These are phyloP conservation scores for Solanum rostratum DNA, from an alignment of 257 asterid species.

Conservation along the genomic window DNA sequence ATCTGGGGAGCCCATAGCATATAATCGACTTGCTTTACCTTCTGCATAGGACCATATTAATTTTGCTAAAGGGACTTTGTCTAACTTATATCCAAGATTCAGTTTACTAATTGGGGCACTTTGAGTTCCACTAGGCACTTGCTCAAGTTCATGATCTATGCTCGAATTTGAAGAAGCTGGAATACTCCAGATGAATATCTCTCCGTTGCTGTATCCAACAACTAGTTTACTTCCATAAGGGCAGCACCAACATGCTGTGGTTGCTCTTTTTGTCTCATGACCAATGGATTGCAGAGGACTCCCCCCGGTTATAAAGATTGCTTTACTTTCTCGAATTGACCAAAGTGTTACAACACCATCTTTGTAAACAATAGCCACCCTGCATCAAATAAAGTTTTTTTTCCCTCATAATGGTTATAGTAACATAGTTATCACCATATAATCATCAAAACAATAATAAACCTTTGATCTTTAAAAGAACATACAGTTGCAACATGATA, in stretches of 20 bases:
- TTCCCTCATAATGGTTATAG: not conserved
- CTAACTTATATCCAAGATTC: constrained; percentile 80
- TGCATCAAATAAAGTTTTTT: constrained; percentile 16
- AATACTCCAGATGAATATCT: constrained; percentile 64
- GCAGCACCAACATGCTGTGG: constrained; percentile 91
- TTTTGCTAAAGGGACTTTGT: constrained; percentile 63
- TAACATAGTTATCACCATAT: not conserved
- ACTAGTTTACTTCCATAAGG: constrained; percentile 66
- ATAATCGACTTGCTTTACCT: constrained; percentile 78
- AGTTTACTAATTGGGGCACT: constrained; percentile 56
- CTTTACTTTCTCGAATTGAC: constrained; percentile 69
- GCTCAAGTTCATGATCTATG: constrained; percentile 21
- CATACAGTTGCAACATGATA: not conserved
- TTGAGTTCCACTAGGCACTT: constrained; percentile 23
- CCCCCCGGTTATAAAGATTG: constrained; percentile 36
- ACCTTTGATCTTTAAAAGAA: not conserved
- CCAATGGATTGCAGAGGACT: constrained; percentile 28
- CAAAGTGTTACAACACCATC: constrained; percentile 67
- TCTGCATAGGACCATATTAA: constrained; percentile 58
- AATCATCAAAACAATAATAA: not conserved
- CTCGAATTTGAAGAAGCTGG: constrained; percentile 32
- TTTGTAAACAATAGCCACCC: constrained; percentile 54
- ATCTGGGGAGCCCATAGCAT: constrained; percentile 65
- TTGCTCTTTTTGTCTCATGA: constrained; percentile 66
- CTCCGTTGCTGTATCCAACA: constrained; percentile 87